phyloP scores from a whole-genome alignment of 257 asterid genomes.

The Apocynum venetum region DNA sequence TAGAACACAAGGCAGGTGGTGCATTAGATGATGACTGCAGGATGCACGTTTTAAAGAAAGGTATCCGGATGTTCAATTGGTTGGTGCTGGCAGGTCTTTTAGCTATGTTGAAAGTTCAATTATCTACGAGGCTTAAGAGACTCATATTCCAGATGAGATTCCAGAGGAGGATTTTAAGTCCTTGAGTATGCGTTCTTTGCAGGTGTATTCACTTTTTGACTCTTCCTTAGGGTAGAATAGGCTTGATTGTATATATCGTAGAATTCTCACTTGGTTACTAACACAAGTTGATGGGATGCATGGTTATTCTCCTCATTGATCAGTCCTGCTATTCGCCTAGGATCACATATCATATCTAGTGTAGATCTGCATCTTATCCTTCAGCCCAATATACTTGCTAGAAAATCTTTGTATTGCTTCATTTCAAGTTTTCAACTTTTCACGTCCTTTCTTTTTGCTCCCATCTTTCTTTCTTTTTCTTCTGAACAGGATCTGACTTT shows the following conservation, averaged over 20 bases:
- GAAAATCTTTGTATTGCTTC: conserved; percentile 10
- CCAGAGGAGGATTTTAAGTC: conserved; percentile 9
- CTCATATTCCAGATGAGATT: too few relatives aligned
- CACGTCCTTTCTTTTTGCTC: neutral
- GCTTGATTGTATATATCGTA: conserved; percentile 40
- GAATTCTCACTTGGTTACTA: conserved; percentile 26
- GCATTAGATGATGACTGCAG: conserved; percentile 24
- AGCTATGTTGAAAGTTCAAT: conserved; percentile 15
- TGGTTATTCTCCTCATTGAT: neutral
- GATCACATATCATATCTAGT: neutral
- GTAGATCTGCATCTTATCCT: neutral
- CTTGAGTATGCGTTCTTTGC: conserved; percentile 7
- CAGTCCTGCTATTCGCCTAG: neutral
- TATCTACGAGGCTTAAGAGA: conserved; percentile 15
- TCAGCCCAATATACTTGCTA: conserved; percentile 6
- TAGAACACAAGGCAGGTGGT: conserved; percentile 15
- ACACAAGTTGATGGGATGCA: neutral
- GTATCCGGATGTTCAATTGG: neutral
- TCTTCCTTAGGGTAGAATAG: conserved; percentile 11
- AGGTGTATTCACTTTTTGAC: conserved; percentile 18
- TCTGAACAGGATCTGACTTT: conserved; percentile 30
- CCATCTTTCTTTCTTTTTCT: conserved; percentile 4
- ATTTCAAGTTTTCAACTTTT: conserved; percentile 20
- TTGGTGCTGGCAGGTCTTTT: conserved; percentile 10
- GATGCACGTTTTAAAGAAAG: conserved; percentile 19